phyloP scores from a whole-genome alignment of 2,329 filamentous ascomycete species.

The Chalara sp. region DNA sequence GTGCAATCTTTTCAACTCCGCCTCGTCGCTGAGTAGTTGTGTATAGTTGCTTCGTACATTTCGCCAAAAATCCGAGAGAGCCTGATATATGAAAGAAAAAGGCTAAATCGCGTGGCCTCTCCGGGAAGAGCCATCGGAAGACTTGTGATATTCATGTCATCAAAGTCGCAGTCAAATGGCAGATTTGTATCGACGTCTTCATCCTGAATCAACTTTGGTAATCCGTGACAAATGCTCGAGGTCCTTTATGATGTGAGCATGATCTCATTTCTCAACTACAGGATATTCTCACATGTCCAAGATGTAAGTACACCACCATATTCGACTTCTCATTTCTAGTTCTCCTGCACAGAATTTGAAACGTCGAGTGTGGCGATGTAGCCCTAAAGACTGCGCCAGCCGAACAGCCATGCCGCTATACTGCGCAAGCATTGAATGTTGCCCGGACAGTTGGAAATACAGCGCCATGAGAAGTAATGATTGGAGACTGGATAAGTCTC shows the following conservation, averaged over 20 bases:
- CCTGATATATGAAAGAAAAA: neutral
- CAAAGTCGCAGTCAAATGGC: neutral
- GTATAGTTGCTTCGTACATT: neutral
- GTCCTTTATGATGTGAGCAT: neutral
- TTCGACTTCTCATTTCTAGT: neutral
- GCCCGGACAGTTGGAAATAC: neutral
- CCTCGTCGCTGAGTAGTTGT: neutral
- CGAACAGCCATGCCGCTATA: neutral
- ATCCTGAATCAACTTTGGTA: neutral
- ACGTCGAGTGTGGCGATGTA: neutral
- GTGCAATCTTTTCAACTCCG: neutral
- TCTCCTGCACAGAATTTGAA: neutral
- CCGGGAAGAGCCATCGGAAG: neutral
- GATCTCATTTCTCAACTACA: neutral
- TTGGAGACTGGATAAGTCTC: neutral
- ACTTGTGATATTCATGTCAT: neutral
- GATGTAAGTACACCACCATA: neutral
- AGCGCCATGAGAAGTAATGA: neutral
- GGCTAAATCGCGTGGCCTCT: neutral
- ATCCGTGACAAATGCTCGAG: neutral
- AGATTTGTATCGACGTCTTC: neutral
- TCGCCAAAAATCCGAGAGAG: neutral
- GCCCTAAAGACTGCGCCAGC: neutral
- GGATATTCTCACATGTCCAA: neutral
- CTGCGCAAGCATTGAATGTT: neutral